These are phyloP conservation scores for Podospora didyma DNA, from an alignment of 495 filamentous ascomycete species.

Conservation along the genomic window DNA sequence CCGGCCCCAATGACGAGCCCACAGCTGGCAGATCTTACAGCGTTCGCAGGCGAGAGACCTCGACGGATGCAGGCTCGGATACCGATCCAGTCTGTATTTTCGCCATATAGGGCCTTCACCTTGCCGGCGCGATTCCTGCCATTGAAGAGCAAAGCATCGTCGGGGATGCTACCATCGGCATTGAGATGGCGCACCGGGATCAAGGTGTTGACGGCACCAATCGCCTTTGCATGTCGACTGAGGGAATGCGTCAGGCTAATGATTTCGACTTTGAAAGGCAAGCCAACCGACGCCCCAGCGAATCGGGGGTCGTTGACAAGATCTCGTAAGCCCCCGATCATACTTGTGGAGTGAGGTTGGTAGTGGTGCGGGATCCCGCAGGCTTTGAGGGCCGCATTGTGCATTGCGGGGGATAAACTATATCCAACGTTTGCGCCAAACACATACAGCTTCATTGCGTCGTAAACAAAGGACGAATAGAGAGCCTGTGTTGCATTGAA, in stretches of 20 bases:
- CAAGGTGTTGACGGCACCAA: constrained; percentile 72
- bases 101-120: constrained; percentile 65
- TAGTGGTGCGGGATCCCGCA: constrained; percentile 67
- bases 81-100: constrained; percentile 78
- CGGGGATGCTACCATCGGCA: constrained; percentile 54
- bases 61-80: constrained; percentile 59
- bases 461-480: constrained; percentile 47
- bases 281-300: constrained; percentile 66
- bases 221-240: constrained; percentile 67
- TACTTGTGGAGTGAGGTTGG: constrained; percentile 54
- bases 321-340: constrained; percentile 54
- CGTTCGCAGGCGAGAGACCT: constrained; percentile 70
- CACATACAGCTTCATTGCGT: constrained; percentile 66
- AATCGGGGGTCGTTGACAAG: constrained; percentile 62
- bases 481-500: constrained; percentile 55
- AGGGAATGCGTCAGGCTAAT: constrained; percentile 60
- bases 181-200: constrained; percentile 61
- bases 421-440: constrained; percentile 65
- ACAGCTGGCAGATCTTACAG: constrained; percentile 58
- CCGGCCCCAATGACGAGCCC: constrained; percentile 71
- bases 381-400: constrained; percentile 63
- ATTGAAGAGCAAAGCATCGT: constrained; percentile 53
- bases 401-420: constrained; percentile 71
- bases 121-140: constrained; percentile 58
- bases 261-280: constrained; percentile 68